Evolutionary conservation across 441 rosid species (phyloP), one percentile per base, ranked within the genome.

Genomic region (Gossypium lobatum): DNA sequence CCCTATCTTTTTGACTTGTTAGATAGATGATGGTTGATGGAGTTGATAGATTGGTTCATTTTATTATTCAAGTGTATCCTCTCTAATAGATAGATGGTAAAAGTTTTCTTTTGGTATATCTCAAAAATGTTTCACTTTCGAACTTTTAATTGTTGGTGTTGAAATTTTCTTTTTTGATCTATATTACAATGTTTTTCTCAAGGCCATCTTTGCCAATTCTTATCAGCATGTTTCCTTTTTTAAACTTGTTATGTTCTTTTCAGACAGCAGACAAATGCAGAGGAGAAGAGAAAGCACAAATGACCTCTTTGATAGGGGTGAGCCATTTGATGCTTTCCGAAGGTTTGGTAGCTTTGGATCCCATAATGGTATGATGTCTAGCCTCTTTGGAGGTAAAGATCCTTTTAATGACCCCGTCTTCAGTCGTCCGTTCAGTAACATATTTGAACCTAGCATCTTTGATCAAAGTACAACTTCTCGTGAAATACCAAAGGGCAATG

Each of bases 321-420:
- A 86, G 28, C 85, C 83, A 10, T 90, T 84, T 42, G 75, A 83
- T 10, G 73, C 64, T 50, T 85, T 82, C 61, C 53, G 13, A 1
- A 77, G 80, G 46, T 77, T 83, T 68, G 87, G 87, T 3, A 23
- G 82, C 71, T 80, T 85, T 69, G 80, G 87, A 73, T 63, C 58
- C 16, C 61, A 23, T 28, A 67, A 81, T 52, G 77, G 80, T 26
- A 73, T 76, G 82, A 84, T 73, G 75, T 79, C 87, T 50, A 74
- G 89, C 61, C 70, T 88, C 17, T 88, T 85, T 81, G 88, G 96
- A 52, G 85, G 83, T 16, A 80, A 87, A 75, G 91, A 89, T 86
- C 93, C 90, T 58, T 94, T 92, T 76, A 88, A 92, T 68, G 93
- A 92, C 20, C 90, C 88, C 0, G 86, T 94, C 81, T 88, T 92